phyloP scores from a whole-genome alignment of 2,329 filamentous ascomycete species.

The Emydomyces testavorans region DNA sequence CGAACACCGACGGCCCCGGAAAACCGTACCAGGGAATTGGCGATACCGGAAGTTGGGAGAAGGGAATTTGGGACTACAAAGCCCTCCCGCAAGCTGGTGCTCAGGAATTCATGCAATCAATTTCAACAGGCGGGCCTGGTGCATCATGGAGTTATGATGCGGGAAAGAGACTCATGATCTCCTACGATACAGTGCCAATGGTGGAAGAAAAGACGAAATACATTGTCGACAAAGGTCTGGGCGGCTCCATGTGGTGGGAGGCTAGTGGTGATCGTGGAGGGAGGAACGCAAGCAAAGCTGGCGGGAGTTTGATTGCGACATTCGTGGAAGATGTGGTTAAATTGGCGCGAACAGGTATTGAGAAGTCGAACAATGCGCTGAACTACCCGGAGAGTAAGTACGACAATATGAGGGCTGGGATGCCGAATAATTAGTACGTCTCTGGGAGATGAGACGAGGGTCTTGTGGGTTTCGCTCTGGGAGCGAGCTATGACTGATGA shows the following conservation, averaged over 20 bases:
- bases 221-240: conserved; percentile 54
- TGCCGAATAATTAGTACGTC: background rate
- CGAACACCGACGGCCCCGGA: conserved; percentile 66
- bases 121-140: conserved; percentile 35
- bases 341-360: conserved; percentile 25
- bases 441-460: background rate
- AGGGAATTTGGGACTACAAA: conserved; percentile 81
- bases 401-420: conserved; percentile 28
- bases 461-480: background rate
- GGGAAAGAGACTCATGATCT: conserved; percentile 54
- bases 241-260: conserved; percentile 97
- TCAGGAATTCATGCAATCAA: conserved; percentile 49
- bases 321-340: conserved; percentile 28
- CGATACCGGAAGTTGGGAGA: conserved; percentile 65
- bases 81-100: conserved; percentile 59
- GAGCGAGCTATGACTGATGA: too few relatives aligned
- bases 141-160: conserved; percentile 71
- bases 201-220: conserved; percentile 59
- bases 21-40: conserved; percentile 61
- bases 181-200: conserved; percentile 54
- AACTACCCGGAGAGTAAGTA: conserved; percentile 33
- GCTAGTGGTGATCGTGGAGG: conserved; percentile 64
- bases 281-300: conserved; percentile 25
- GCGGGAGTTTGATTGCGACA: conserved; percentile 55
- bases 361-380: conserved; percentile 28